Percentiles rank a stretch among this genome's conserved stretches.
Evolutionary conservation across 2,329 filamentous ascomycete genomes (phyloP).

Genomic region (Macroventuria anomochaeta): DNA sequence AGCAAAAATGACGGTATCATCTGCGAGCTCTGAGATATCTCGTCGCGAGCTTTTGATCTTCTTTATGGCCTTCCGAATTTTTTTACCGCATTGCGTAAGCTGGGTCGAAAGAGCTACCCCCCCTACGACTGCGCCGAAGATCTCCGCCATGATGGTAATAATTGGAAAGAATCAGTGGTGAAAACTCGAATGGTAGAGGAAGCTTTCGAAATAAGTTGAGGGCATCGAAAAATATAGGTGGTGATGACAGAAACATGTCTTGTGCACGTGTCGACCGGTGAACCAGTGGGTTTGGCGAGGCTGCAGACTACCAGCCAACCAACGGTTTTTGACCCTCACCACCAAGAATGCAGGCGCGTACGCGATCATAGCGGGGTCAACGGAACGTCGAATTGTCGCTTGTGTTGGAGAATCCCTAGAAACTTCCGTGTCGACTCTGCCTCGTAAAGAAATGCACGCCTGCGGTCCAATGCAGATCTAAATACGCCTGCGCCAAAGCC

Average conservation of each 20-base stretch:
- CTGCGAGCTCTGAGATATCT: neutral
- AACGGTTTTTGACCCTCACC: neutral
- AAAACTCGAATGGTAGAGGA: too few species aligned
- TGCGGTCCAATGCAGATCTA: neutral
- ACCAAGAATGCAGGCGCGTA: neutral
- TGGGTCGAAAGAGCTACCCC: too few species aligned
- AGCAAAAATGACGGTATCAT: neutral
- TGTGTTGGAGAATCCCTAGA: neutral
- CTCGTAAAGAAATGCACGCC: neutral
- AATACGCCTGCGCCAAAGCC: neutral
- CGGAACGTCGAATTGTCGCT: neutral
- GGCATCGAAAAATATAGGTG: too few species aligned
- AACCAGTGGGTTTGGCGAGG: neutral
- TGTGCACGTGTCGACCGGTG: constrained; percentile 4
- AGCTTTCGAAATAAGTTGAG: too few species aligned
- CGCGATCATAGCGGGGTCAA: constrained; percentile 2
- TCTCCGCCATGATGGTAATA: neutral
- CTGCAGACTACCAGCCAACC: constrained; percentile 1
- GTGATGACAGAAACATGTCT: too few species aligned
- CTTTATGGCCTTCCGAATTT: neutral
- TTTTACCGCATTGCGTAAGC: too few species aligned
- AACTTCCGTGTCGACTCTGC: neutral
- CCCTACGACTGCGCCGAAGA: neutral
- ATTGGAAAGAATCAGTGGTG: too few species aligned
- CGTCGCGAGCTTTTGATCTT: neutral